Evolutionary conservation across 768 basidiomycete genomes (phyloP), one percentile per base, ranked within the genome.

Genomic region (Leccinum arenicola): DNA sequence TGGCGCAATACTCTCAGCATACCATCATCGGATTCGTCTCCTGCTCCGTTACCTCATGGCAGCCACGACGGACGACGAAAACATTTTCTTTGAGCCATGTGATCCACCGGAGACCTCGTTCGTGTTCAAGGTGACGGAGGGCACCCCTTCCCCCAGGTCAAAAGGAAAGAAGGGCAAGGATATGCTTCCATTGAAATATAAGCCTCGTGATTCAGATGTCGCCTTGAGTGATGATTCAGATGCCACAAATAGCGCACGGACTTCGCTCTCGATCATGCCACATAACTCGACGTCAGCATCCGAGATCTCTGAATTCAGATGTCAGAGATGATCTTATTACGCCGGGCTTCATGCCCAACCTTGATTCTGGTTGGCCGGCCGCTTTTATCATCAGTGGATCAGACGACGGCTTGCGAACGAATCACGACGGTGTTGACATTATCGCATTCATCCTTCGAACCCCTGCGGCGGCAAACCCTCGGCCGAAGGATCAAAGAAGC

Each of bases 381-480:
- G 70, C 82, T 19, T 61, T 68, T 14, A 58, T 73, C 31, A 70
- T 80, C 25, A 73, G 71, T 33, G 79, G 77, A 14, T 67, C 76
- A 2, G 82, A 82, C 60, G 78, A 79, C 23, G 68, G 71, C 21
- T 55, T 69, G 54, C 62, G 50, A 58, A 63, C 55, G 51, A 60
- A 35, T 21, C 9, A 53, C 55, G 72, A 73, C 6, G 68, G 64
- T n/a, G 65, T 76, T 31, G 80, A 84, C 58, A 80, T 88, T 1
- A 87, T 91, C 55, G 82, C 81, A 3, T 91, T 91, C 71, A 91
- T 93, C 61, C 73, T 86, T 64, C 83, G 84, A 33, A 86, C 86
- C 2, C 80, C 92, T 12, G 81, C 81, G 84, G 83, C 11, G 77
- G 81, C 12, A 87, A 85, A 60, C 77, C 77, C 3, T 73, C 77